A percentile compares a stretch with the other conserved stretches of the same genome.
phyloP scores from a whole-genome alignment of 2,329 filamentous ascomycete genomes.

The Colletotrichum sp. region DNA sequence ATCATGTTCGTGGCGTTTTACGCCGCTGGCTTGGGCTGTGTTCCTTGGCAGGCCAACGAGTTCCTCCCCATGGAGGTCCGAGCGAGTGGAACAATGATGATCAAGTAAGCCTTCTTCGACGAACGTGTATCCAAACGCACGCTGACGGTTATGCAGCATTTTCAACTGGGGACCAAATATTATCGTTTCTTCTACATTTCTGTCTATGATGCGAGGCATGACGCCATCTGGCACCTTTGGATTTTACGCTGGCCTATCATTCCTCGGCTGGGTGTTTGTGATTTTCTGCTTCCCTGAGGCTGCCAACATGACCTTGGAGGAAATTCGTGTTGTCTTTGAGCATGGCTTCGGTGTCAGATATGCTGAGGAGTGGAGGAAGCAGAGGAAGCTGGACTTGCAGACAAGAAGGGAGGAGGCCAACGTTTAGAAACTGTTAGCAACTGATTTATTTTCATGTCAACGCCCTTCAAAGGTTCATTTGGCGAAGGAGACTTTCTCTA shows the following conservation, averaged over 20 bases:
- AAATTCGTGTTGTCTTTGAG: conserved; percentile 55
- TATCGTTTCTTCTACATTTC: conserved; percentile 54
- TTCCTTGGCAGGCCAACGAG: conserved; percentile 27
- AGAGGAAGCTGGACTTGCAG: conserved; percentile 26
- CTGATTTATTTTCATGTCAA: fast-evolving
- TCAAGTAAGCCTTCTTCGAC: conserved; percentile 31
- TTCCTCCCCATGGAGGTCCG: conserved; percentile 45
- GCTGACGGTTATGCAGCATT: conserved; percentile 23
- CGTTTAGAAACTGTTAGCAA: neutral
- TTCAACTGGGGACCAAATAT: conserved; percentile 53
- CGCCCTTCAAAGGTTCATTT: fast-evolving
- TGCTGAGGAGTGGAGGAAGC: conserved; percentile 42
- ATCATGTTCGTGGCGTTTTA: conserved; percentile 29
- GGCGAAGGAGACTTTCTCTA: neutral
- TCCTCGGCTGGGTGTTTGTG: conserved; percentile 50
- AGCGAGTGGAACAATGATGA: conserved; percentile 52
- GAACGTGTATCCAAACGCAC: fast-evolving
- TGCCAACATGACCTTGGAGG: conserved; percentile 60
- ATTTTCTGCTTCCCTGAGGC: conserved; percentile 59
- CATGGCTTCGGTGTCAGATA: conserved; percentile 51
- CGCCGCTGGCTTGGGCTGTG: conserved; percentile 24
- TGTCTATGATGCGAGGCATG: conserved; percentile 52
- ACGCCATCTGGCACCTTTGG: conserved; percentile 57
- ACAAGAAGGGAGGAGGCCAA: neutral
- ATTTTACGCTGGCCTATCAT: conserved; percentile 56